phyloP scores from a whole-genome alignment of 1,284 basidiomycete species.

The Ceratobasidium sp. region DNA sequence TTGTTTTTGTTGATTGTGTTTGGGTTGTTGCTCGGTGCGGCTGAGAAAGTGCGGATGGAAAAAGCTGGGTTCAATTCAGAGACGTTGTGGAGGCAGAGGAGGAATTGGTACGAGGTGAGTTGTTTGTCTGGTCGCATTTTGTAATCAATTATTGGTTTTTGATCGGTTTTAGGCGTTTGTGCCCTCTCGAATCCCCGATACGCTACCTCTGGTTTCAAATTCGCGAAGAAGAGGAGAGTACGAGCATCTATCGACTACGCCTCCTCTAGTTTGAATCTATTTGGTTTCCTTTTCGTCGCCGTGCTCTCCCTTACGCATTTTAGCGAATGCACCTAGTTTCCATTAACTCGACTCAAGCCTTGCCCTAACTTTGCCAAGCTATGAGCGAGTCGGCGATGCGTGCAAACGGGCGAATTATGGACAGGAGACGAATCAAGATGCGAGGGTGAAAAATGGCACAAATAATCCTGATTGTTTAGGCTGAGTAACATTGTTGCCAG shows the following conservation, averaged over 20 bases:
- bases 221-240: conserved; percentile 39
- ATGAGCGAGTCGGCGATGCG: too few relatives aligned
- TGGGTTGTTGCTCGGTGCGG: conserved; percentile 84
- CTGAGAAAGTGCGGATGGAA: conserved; percentile 82
- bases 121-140: too few relatives aligned
- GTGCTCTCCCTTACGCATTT: too few relatives aligned
- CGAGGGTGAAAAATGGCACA: too few relatives aligned
- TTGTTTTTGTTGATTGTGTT: conserved; percentile 88
- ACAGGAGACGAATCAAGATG: background rate
- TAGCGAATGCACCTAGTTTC: too few relatives aligned
- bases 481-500: background rate
- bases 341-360: too few relatives aligned
- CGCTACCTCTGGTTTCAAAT: conserved; percentile 12
- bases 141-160: background rate
- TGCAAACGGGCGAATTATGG: too few relatives aligned
- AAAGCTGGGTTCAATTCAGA: conserved; percentile 67
- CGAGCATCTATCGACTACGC: conserved; percentile 24
- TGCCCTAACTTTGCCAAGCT: too few relatives aligned
- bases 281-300: background rate
- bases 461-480: background rate
- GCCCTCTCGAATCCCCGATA: conserved; percentile 34
- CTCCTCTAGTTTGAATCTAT: conserved; percentile 22
- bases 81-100: conserved; percentile 37
- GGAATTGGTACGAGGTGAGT: conserved; percentile 45
- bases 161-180: conserved; percentile 21